Conservation (phyloP, 1,284 basidiomycete species). For the Cryptococcus maquisensis region DNA sequence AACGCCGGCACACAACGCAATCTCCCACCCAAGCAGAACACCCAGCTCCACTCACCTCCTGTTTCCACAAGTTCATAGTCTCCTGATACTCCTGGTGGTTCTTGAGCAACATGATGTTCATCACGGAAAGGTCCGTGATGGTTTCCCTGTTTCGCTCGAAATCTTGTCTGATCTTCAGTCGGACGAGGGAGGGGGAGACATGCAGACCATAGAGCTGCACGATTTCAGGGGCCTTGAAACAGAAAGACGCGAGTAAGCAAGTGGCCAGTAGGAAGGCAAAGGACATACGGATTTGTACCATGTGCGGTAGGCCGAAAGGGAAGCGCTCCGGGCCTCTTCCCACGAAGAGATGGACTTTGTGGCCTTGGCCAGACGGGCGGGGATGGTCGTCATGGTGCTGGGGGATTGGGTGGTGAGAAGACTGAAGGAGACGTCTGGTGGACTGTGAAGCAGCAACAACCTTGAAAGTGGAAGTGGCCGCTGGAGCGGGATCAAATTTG, state of each 20-base stretch:
- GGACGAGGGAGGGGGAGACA: constrained; percentile 72
- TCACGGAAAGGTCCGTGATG: constrained; percentile 74
- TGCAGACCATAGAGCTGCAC: constrained; percentile 78
- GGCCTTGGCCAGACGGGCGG: constrained; percentile 74
- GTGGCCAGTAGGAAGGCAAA: neutral
- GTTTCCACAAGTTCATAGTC: constrained; percentile 91
- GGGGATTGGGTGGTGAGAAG: neutral
- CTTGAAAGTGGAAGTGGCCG: neutral
- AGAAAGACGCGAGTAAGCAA: neutral
- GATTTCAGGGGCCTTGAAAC: constrained; percentile 78
- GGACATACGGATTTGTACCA: constrained; percentile 82
- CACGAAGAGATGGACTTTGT: constrained; percentile 60
- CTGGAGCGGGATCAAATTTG: neutral
- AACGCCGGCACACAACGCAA: neutral
- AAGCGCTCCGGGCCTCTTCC: constrained; percentile 66
- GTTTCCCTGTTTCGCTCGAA: constrained; percentile 78
- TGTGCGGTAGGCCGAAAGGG: constrained; percentile 77
- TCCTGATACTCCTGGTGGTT: constrained; percentile 87
- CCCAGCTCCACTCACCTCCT: constrained; percentile 50
- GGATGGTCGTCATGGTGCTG: constrained; percentile 73
- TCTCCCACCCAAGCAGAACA: neutral
- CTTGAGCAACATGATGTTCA: constrained; percentile 87
- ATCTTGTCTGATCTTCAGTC: constrained; percentile 76
- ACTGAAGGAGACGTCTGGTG: too few relatives aligned
- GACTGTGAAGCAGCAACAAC: neutral